Conservation (phyloP, 2,329 filamentous ascomycete species). For the Neopestalotiopsis sp. region DNA sequence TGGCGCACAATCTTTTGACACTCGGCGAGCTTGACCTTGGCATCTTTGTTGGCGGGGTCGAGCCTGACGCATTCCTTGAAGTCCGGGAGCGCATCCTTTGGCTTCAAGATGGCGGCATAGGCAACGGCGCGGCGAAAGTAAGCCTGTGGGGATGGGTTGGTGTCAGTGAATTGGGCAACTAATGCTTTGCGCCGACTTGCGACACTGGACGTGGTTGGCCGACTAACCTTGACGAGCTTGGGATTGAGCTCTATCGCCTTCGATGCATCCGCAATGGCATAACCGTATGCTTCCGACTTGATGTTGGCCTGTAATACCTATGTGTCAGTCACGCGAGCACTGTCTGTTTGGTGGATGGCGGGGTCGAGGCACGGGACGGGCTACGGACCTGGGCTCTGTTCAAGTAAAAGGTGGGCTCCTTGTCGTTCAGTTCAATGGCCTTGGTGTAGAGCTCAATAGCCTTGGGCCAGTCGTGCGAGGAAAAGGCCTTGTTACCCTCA, state of each 20-base stretch:
- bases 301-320: constrained; percentile 75
- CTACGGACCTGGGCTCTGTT: constrained; percentile 87
- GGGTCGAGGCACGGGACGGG: constrained; percentile 1
- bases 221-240: constrained; percentile 79
- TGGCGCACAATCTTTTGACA: constrained; percentile 95
- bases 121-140: constrained; percentile 94
- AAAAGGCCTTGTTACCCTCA: constrained; percentile 93
- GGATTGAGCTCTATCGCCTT: constrained; percentile 91
- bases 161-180: neutral
- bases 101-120: constrained; percentile 87
- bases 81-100: constrained; percentile 87
- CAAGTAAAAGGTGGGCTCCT: constrained; percentile 88
- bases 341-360: constrained; percentile 23
- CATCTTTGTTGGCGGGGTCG: constrained; percentile 87
- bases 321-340: constrained; percentile 53
- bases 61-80: constrained; percentile 91
- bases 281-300: constrained; percentile 94
- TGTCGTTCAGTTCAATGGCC: constrained; percentile 83
- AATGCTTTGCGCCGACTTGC: neutral
- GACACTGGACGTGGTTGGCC: neutral
- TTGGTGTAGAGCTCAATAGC: constrained; percentile 86
- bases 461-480: constrained; percentile 81
- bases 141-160: constrained; percentile 60
- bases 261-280: constrained; percentile 87
- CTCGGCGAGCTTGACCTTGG: constrained; percentile 87